phyloP scores from a whole-genome alignment of 1,284 basidiomycete species.

The Rhodotorula glutinis region DNA sequence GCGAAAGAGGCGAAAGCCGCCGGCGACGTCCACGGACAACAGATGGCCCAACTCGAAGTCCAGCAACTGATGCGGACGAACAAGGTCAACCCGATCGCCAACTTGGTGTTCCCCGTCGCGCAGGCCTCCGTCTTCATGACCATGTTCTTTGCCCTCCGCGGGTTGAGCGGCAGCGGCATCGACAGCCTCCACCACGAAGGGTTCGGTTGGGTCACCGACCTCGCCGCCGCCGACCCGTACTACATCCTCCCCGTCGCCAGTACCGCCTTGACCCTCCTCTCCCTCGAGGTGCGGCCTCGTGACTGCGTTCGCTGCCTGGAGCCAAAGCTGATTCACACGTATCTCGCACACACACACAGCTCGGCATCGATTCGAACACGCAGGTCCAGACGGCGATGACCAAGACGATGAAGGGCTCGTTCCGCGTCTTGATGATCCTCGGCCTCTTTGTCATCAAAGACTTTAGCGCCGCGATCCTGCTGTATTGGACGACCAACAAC shows the following conservation, averaged over 20 bases:
- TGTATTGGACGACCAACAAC: constrained; percentile 60
- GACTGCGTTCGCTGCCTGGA: not conserved
- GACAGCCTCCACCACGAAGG: constrained; percentile 75
- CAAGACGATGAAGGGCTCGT: constrained; percentile 68
- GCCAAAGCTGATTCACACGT: not conserved
- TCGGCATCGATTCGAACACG: constrained; percentile 62
- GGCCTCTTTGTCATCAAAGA: constrained; percentile 61
- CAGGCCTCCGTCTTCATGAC: constrained; percentile 79
- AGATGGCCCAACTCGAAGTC: constrained; percentile 59
- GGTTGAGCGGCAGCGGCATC: constrained; percentile 67
- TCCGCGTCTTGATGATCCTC: constrained; percentile 62
- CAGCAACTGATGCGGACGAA: constrained; percentile 65
- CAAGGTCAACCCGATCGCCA: constrained; percentile 62
- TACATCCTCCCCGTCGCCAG: constrained; percentile 69
- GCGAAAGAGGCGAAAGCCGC: constrained; percentile 52
- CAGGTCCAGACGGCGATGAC: constrained; percentile 55
- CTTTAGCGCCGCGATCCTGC: constrained; percentile 56
- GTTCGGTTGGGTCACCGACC: constrained; percentile 68
- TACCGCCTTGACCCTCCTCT: constrained; percentile 64
- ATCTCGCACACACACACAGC: constrained; percentile 47
- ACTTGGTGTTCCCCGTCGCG: constrained; percentile 61
- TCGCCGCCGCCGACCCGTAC: constrained; percentile 74
- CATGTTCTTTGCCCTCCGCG: constrained; percentile 78
- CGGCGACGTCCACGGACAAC: constrained; percentile 59
- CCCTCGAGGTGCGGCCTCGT: constrained; percentile 60